Percentiles rank a stretch among this genome's conserved stretches.
Conservation (phyloP, 2,329 filamentous ascomycete genomes). For the Penicillium sp. region DNA sequence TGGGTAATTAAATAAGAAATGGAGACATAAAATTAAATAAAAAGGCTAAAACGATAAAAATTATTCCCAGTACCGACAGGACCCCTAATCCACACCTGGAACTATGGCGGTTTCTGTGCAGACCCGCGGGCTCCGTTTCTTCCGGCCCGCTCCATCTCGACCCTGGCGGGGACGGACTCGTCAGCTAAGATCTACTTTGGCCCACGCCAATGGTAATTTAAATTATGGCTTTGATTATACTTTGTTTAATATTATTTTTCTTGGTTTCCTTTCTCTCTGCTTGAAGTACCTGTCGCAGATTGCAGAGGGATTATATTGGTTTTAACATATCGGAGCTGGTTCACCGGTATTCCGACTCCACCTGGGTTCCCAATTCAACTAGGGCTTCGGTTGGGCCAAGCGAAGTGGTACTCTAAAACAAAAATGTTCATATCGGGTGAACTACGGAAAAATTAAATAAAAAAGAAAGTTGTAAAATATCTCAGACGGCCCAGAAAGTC, state of each 20-base stretch:
- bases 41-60: not conserved
- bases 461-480: not conserved
- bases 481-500: not conserved
- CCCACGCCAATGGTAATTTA: not conserved
- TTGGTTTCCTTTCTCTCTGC: not conserved
- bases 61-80: slow-evolving; percentile 3
- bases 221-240: not conserved
- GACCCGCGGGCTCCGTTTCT: slow-evolving; percentile 23
- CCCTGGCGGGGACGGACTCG: slow-evolving; percentile 18
- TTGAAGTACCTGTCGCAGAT: not conserved
- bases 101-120: slow-evolving; percentile 20
- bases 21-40: slow-evolving; percentile 1
- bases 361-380: slow-evolving; percentile 6
- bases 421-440: slow-evolving; percentile 18
- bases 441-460: slow-evolving; percentile 12
- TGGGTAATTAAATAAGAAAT: not conserved
- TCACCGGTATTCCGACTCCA: not conserved
- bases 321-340: not conserved
- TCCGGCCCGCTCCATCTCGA: slow-evolving; percentile 22
- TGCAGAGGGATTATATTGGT: not conserved
- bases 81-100: slow-evolving; percentile 22
- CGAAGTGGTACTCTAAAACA: slow-evolving; percentile 11
- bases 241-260: not conserved
- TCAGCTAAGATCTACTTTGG: slow-evolving; percentile 12
- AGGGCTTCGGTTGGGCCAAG: slow-evolving; percentile 25